A percentile compares a stretch with the other conserved stretches of the same genome.
phyloP scores from a whole-genome alignment of 805 yeast species.

The Starmera pachycereana region DNA sequence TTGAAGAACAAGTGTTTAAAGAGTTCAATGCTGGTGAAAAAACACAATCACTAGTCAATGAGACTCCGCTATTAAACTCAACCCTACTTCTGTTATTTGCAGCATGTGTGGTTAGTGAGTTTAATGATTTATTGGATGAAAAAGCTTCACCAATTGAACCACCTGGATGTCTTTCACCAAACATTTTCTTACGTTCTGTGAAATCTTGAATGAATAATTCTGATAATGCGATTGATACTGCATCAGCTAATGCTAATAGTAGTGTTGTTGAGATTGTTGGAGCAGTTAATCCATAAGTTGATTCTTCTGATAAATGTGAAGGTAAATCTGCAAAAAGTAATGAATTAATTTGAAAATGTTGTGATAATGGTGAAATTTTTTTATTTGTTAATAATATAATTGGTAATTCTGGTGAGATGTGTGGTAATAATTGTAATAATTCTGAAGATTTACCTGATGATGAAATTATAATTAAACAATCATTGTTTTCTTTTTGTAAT shows the following conservation, averaged over 20 bases:
- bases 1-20: slow-evolving; percentile 2
- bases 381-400: slow-evolving; percentile 56
- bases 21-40: slow-evolving; percentile 3
- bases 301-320: slow-evolving; percentile 40
- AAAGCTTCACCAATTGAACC: slow-evolving; percentile 71
- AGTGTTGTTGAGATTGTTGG: slow-evolving; percentile 82
- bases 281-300: slow-evolving; percentile 69
- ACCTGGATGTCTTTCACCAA: slow-evolving; percentile 78
- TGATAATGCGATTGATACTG: slow-evolving; percentile 61
- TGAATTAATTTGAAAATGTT: slow-evolving; percentile 36
- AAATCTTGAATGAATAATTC: slow-evolving; percentile 55
- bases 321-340: slow-evolving; percentile 59
- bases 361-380: slow-evolving; percentile 43
- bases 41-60: background rate
- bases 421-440: slow-evolving; percentile 38
- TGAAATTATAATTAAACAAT: slow-evolving; percentile 54
- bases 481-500: slow-evolving; percentile 42
- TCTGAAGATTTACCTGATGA: slow-evolving; percentile 84
- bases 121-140: slow-evolving; percentile 6
- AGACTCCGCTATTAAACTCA: background rate
- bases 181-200: slow-evolving; percentile 39
- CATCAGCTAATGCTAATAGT: slow-evolving; percentile 67
- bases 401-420: slow-evolving; percentile 42
- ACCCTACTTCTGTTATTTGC: slow-evolving; percentile 1
- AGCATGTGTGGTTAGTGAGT: slow-evolving; percentile 19